A percentile compares a stretch with the other conserved stretches of the same genome.
Conservation (phyloP, 768 basidiomycete species). For the Paxillus ammoniavirescens region DNA sequence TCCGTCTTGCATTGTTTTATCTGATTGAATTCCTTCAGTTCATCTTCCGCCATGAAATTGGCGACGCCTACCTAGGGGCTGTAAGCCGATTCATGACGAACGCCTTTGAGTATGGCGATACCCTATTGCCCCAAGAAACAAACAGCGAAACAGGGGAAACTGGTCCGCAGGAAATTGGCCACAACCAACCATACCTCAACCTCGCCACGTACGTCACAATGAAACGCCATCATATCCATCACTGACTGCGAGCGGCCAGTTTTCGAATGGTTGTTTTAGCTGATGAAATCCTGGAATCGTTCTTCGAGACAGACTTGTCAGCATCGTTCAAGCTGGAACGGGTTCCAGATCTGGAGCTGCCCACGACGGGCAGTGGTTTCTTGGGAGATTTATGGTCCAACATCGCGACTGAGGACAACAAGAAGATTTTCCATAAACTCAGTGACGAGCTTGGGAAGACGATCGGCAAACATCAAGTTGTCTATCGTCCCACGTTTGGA, state of each 20-base stretch:
- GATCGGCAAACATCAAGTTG: conserved; percentile 88
- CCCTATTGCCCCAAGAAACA: conserved; percentile 58
- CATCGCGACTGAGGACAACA: conserved; percentile 89
- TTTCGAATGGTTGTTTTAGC: conserved; percentile 99
- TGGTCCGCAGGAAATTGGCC: conserved; percentile 49
- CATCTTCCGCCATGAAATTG: conserved; percentile 96
- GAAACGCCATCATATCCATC: conserved; percentile 1
- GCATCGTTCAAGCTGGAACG: conserved; percentile 81
- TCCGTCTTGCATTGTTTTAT: neutral
- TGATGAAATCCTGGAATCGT: conserved; percentile 93
- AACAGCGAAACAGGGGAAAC: conserved; percentile 36
- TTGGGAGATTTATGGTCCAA: conserved; percentile 86
- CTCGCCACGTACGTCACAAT: conserved; percentile 65
- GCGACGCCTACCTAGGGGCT: conserved; percentile 94
- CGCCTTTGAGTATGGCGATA: conserved; percentile 96
- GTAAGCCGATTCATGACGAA: conserved; percentile 98
- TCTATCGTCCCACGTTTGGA: conserved; percentile 81
- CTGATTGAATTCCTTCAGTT: conserved; percentile 54
- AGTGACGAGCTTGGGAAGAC: conserved; percentile 94
- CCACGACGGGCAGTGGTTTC: conserved; percentile 56
- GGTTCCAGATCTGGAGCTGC: conserved; percentile 65
- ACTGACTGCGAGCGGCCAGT: conserved; percentile 36
- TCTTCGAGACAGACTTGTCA: conserved; percentile 92
- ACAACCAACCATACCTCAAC: conserved; percentile 91
- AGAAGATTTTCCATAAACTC: conserved; percentile 88